These are phyloP conservation scores for Chimonanthus praecox DNA, from an alignment of 164 flowering plant genomes.

Conservation along the genomic window DNA sequence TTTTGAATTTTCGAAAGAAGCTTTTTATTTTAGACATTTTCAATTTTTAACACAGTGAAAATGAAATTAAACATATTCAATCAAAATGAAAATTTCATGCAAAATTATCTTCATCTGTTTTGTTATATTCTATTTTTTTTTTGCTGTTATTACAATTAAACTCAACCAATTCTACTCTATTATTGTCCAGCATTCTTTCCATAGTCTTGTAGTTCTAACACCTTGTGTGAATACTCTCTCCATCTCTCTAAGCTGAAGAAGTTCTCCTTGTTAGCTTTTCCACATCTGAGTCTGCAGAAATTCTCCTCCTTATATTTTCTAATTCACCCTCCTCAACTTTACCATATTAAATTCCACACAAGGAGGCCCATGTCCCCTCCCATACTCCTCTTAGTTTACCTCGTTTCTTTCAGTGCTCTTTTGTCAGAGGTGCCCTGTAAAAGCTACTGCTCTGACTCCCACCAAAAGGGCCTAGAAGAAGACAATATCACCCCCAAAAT, in stretches of 20 bases:
- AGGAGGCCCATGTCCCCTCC: constrained; percentile 11
- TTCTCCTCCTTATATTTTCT: no score
- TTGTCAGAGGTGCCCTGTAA: constrained; percentile 30
- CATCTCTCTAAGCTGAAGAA: neutral
- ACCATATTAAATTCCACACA: constrained; percentile 12
- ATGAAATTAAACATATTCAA: no score
- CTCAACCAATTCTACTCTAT: no score
- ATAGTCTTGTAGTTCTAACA: neutral
- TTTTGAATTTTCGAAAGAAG: no score
- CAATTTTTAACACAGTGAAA: no score
- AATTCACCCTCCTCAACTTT: constrained; percentile 5
- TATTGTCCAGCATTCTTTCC: no score
- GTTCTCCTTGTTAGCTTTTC: neutral
- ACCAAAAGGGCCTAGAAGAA: constrained; percentile 33
- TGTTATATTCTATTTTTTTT: no score
- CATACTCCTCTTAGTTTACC: constrained; percentile 17
- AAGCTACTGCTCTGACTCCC: constrained; percentile 22
- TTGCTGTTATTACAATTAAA: no score
- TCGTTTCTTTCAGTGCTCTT: constrained; percentile 39
- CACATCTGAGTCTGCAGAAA: no score
- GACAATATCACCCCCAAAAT: constrained; percentile 48
- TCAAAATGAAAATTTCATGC: no score
- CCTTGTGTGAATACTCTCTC: neutral
- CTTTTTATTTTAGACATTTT: no score
- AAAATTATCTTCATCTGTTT: no score